Evolutionary conservation across 352 stramenopile species (phyloP), one percentile per base, ranked within the genome.

Genomic region (Phytophthora pisi): DNA sequence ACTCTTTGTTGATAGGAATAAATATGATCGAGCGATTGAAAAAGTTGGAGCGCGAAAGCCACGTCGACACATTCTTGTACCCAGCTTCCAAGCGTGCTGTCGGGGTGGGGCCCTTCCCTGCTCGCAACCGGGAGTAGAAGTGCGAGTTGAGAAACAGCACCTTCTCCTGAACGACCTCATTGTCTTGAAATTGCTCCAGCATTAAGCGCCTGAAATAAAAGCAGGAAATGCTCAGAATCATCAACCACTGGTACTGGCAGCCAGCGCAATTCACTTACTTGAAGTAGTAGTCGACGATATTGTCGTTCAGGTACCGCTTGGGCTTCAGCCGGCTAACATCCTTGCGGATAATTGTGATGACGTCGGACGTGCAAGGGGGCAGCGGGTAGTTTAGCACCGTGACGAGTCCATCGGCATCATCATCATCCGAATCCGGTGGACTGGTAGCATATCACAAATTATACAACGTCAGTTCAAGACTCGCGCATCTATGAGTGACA

Each of bases 261-360:
- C 38, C 24, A 23, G 16, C 30, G 18, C 20, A 18, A 31, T 30
- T 11, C 9, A 64, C 82, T 47, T 81, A 94, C 90, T 96, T 97
- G 68, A 97, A 88, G 50, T 95, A 96, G 60, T 96, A 96, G 61
- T 97, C 90, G 64, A 97, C 92, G 51, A 97, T 87, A 69, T 93
- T 97, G 74, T 97, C 91, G 70, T 97, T 97, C 51, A 97, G 72
- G 64, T 97, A 97, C 46, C 92, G 87, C 6, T 68, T 75, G 10
- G 88, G 86, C 42, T 86, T 78, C 18, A 94, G 55, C 3, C 86
- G 70, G 11, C 58, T 69, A 7, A 93, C 66, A 65, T 96, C 88
- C 4, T 74, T 63, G 13, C 74, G 66, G 23, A 85, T 89, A 26
- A 96, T 90, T 18, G 86, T 91, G 40, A 96, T 84, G 51, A 96